These are phyloP conservation scores for Rhizopogon salebrosus DNA, from an alignment of 768 basidiomycete species.

Conservation along the genomic window DNA sequence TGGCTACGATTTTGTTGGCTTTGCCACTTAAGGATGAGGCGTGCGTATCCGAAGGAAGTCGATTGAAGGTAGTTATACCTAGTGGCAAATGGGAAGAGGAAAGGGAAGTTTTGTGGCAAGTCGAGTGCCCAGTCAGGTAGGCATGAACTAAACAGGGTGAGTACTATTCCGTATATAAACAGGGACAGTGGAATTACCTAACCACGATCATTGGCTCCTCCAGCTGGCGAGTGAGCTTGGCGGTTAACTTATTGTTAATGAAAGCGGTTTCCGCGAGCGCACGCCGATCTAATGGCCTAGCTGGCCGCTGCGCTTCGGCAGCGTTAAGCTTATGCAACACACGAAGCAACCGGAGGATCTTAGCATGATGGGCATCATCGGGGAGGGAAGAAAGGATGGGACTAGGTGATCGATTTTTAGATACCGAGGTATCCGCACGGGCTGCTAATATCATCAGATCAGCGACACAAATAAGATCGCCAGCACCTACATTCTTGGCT, in stretches of 20 bases:
- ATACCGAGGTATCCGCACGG: conserved; percentile 33
- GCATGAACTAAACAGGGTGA: conserved; percentile 60
- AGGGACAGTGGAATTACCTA: conserved; percentile 50
- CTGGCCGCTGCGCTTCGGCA: conserved; percentile 58
- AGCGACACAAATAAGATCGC: background rate
- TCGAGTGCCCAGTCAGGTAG: conserved; percentile 97
- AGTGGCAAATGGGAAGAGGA: conserved; percentile 98
- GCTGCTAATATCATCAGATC: conserved; percentile 7
- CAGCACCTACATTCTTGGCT: conserved; percentile 49
- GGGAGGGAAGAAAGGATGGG: conserved; percentile 76
- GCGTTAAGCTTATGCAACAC: conserved; percentile 82
- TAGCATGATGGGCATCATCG: conserved; percentile 79
- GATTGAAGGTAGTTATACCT: conserved; percentile 97
- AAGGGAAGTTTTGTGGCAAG: conserved; percentile 93
- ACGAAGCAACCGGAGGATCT: conserved; percentile 85
- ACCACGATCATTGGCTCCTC: conserved; percentile 99
- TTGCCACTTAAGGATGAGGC: conserved; percentile 93
- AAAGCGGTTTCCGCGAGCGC: conserved; percentile 79
- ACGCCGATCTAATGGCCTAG: conserved; percentile 43
- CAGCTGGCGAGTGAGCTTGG: conserved; percentile 93
- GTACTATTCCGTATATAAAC: background rate
- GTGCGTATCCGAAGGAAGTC: conserved; percentile 95
- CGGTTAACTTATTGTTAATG: conserved; percentile 95
- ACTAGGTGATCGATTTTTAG: conserved; percentile 55
- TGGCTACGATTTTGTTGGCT: conserved; percentile 78